These are phyloP conservation scores for Picea glauca DNA, from an alignment of 75 land plant species.

Conservation along the genomic window DNA sequence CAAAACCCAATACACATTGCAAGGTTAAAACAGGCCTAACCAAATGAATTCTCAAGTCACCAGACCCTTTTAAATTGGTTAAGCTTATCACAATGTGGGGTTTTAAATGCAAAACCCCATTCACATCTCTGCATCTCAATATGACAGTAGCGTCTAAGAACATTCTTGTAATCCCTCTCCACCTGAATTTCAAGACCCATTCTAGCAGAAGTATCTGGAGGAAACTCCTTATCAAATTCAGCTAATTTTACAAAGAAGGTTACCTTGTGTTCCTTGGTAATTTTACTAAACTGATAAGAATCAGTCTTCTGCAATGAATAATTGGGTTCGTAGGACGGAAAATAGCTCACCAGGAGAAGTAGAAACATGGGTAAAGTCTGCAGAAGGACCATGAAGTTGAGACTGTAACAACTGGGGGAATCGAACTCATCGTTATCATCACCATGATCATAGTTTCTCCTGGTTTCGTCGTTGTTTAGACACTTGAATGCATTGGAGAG, in stretches of 20 bases:
- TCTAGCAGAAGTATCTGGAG: conserved; percentile 42
- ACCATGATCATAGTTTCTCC: conserved; percentile 55
- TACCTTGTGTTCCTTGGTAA: conserved; percentile 47
- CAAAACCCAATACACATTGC: too few relatives aligned
- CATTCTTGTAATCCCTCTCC: conserved; percentile 53
- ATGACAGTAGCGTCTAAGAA: conserved; percentile 67
- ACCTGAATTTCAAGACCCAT: conserved; percentile 49
- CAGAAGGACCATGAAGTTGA: conserved; percentile 30
- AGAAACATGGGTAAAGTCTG: conserved; percentile 67
- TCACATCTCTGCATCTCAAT: conserved; percentile 53
- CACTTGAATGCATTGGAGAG: conserved; percentile 85
- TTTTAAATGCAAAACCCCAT: conserved; percentile 60
- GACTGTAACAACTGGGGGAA: conserved; percentile 30
- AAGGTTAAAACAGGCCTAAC: too few relatives aligned
- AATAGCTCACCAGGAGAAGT: conserved; percentile 47
- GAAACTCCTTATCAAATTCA: conserved; percentile 70
- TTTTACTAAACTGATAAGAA: conserved; percentile 41
- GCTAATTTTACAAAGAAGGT: conserved; percentile 66
- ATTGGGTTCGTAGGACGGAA: conserved; percentile 68
- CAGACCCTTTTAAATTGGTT: conserved; percentile 28
- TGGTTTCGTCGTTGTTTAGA: conserved; percentile 57
- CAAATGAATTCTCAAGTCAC: not conserved
- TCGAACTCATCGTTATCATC: conserved; percentile 56
- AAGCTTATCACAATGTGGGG: conserved; percentile 76
- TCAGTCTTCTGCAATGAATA: conserved; percentile 39